These are phyloP conservation scores for Yamadazyma endophytica DNA, from an alignment of 805 yeast species.

Conservation along the genomic window DNA sequence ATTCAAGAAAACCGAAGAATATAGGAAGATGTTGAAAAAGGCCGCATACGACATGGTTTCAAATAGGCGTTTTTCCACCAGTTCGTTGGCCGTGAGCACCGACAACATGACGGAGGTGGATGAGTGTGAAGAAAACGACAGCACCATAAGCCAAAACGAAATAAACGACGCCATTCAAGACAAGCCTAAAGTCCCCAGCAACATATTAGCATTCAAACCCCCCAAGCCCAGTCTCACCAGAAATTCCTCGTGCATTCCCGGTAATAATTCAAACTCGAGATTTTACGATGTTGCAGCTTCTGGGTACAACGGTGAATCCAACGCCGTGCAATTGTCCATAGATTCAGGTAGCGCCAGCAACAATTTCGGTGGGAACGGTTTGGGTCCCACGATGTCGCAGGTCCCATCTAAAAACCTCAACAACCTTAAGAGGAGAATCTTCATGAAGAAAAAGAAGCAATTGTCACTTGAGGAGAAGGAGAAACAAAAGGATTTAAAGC, in stretches of 20 bases:
- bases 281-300: slow-evolving; percentile 43
- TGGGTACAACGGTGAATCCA: slow-evolving; percentile 43
- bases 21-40: slow-evolving; percentile 34
- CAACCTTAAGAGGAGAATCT: slow-evolving; percentile 43
- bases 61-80: slow-evolving; percentile 17
- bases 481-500: slow-evolving; percentile 27
- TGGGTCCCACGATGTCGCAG: slow-evolving; percentile 57
- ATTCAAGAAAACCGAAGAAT: slow-evolving; percentile 38
- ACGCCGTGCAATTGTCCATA: slow-evolving; percentile 36
- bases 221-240: slow-evolving; percentile 21
- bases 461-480: slow-evolving; percentile 16
- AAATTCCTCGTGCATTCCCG: slow-evolving; percentile 37
- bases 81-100: slow-evolving; percentile 20
- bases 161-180: background rate
- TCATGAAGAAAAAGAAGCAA: slow-evolving; percentile 35
- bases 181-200: slow-evolving; percentile 1
- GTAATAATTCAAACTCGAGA: slow-evolving; percentile 28
- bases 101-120: slow-evolving; percentile 3
- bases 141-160: slow-evolving; percentile 6
- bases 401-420: slow-evolving; percentile 51
- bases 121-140: slow-evolving; percentile 11
- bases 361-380: slow-evolving; percentile 46
- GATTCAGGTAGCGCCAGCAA: slow-evolving; percentile 35
- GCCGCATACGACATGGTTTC: slow-evolving; percentile 29
- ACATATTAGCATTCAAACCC: slow-evolving; percentile 16